Evolutionary conservation across 768 basidiomycete species (phyloP).

Genomic region (Tricholoma flavovirens): DNA sequence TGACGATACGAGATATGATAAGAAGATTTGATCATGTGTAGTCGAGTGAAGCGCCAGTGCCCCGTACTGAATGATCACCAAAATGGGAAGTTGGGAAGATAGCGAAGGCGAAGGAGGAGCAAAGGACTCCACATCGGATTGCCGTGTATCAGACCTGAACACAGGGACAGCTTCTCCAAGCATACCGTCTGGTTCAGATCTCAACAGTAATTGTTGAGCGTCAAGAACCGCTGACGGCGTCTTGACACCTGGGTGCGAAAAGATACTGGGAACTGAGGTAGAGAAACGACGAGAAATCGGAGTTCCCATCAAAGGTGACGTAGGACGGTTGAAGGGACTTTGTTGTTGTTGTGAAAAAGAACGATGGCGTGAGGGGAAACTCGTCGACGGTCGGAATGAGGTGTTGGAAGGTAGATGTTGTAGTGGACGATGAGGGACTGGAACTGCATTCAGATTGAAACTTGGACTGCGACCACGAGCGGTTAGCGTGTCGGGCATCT

Average conservation of each 20-base stretch:
- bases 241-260: constrained; percentile 76
- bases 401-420: constrained; percentile 27
- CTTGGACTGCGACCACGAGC: constrained; percentile 17
- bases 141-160: constrained; percentile 26
- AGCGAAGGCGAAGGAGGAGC: constrained; percentile 59
- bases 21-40: constrained; percentile 87
- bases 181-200: constrained; percentile 30
- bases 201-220: constrained; percentile 55
- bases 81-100: constrained; percentile 68
- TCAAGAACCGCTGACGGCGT: constrained; percentile 72
- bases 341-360: constrained; percentile 26
- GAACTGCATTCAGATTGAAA: constrained; percentile 15
- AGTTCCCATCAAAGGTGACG: constrained; percentile 28
- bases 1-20: constrained; percentile 87
- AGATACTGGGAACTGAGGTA: constrained; percentile 64
- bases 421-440: constrained; percentile 19
- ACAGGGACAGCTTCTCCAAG: constrained; percentile 45
- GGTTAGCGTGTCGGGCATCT: constrained; percentile 8
- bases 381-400: constrained; percentile 20
- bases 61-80: constrained; percentile 89
- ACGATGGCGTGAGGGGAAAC: constrained; percentile 26
- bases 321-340: constrained; percentile 24
- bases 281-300: constrained; percentile 51
- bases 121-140: constrained; percentile 33
- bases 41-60: constrained; percentile 83